Evolutionary conservation across 441 rosid species (phyloP), one percentile per base, ranked within the genome.

Genomic region (Dalechampia spathulata): DNA sequence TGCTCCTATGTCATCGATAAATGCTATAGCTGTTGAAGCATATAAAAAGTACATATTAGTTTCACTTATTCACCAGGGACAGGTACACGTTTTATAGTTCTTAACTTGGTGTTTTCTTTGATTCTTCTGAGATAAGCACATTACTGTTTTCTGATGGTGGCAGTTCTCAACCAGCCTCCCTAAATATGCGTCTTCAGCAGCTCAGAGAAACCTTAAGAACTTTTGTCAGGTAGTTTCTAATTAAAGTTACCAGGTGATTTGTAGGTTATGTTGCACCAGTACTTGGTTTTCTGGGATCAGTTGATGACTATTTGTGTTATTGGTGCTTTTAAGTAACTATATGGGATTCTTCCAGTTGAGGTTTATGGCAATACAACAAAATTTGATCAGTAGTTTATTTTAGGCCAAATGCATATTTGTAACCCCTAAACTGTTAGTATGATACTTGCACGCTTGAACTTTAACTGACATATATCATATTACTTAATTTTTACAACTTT

Each of bases 21-120:
- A 71, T 77, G 93, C 96, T 57, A 90, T 93, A 53, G 95, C 95
- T 26, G 65, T 85, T 39, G 97, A 93, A 77, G 95, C 96, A 16
- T 87, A 85, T 82, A 87, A 83, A 80, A 93, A 93, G 67, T 85
- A 87, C 70, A 74, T 87, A 63, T 55, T 87, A 75, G 96, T 83
- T 63, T 85, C 85, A 45, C 96, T 93, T 54, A 87, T 89, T 76
- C 83, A 77, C 69, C 62, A 76, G 68, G 97, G 97, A 55, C 96
- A 87, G 81, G 99, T 81, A 64, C n/a, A n/a, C n/a, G n/a, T n/a
- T 37, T 48, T 57, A 7, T 49, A 13, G 16, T 23, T 60, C 44
- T 39, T n/a, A n/a, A n/a, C n/a, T n/a, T n/a, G n/a, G n/a, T n/a
- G n/a, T n/a, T n/a, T n/a, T n/a, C n/a, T n/a, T n/a, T n/a, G n/a